Percentiles rank a stretch among this genome's conserved stretches.
phyloP scores from a whole-genome alignment of 805 yeast genomes.

The Phaffomyces antillensis region DNA sequence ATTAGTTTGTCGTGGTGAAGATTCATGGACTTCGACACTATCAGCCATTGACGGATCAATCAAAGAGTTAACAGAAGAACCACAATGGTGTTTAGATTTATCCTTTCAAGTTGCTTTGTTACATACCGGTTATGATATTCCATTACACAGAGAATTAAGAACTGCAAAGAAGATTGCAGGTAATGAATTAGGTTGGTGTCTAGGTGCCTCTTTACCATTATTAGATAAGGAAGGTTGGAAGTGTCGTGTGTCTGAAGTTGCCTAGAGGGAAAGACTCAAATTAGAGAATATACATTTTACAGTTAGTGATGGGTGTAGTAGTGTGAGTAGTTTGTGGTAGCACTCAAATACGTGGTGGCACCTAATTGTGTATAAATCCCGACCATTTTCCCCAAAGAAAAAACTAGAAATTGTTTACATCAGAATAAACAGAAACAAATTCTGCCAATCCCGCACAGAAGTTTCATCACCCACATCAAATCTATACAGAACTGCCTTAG shows the following conservation, averaged over 20 bases:
- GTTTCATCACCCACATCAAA: too few species aligned
- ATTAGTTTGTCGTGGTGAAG: slow-evolving; percentile 79
- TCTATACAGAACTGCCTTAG: too few species aligned
- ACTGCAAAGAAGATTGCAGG: slow-evolving; percentile 86
- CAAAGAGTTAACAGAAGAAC: slow-evolving; percentile 62
- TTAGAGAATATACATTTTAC: neutral
- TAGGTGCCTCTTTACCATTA: slow-evolving; percentile 93
- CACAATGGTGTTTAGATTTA: slow-evolving; percentile 91
- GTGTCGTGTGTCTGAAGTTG: slow-evolving; percentile 33
- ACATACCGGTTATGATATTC: slow-evolving; percentile 96
- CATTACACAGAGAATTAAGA: slow-evolving; percentile 78
- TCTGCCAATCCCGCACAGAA: too few species aligned
- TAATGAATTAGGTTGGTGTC: slow-evolving; percentile 97
- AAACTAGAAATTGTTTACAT: too few species aligned
- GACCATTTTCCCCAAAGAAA: too few species aligned
- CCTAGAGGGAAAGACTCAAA: neutral
- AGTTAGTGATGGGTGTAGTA: too few species aligned
- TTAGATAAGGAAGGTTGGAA: slow-evolving; percentile 67
- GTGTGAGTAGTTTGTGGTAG: too few species aligned
- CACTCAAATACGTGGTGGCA: too few species aligned
- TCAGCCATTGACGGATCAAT: slow-evolving; percentile 62
- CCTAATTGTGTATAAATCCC: too few species aligned
- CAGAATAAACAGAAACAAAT: too few species aligned
- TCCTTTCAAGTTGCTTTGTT: slow-evolving; percentile 84
- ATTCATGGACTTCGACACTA: slow-evolving; percentile 62